phyloP scores from a whole-genome alignment of 2,329 filamentous ascomycete species.

The Xylaria polymorpha region DNA sequence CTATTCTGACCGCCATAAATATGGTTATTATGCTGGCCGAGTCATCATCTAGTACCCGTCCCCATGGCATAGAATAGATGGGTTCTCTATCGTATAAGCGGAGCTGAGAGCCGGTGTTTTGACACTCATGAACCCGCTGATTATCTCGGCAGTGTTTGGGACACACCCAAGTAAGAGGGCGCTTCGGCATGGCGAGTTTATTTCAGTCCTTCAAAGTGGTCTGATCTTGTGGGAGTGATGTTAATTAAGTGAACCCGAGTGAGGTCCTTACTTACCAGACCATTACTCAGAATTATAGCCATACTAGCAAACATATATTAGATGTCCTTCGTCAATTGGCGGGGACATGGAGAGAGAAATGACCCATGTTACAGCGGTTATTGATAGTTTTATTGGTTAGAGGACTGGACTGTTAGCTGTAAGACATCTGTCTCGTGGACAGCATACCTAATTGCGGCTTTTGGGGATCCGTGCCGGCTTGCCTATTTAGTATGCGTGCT shows the following conservation, averaged over 20 bases:
- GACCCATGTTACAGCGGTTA: neutral
- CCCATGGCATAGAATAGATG: neutral
- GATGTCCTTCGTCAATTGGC: neutral
- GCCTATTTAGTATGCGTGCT: neutral
- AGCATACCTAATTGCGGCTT: neutral
- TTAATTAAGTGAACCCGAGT: neutral
- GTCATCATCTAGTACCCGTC: neutral
- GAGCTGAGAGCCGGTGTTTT: neutral
- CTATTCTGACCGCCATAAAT: neutral
- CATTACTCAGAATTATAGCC: neutral
- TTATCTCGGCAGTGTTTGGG: neutral
- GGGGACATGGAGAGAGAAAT: neutral
- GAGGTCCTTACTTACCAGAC: neutral
- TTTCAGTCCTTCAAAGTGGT: slow-evolving; percentile 4
- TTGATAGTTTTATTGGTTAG: neutral
- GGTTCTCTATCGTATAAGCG: neutral
- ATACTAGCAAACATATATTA: neutral
- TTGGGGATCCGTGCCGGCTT: slow-evolving; percentile 2
- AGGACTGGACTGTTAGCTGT: slow-evolving; percentile 5
- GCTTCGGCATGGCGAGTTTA: neutral
- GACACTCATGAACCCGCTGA: neutral
- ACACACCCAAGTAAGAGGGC: neutral
- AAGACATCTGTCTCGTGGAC: slow-evolving; percentile 1
- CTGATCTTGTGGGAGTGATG: neutral
- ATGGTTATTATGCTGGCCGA: neutral